Conservation (phyloP, 495 filamentous ascomycete genomes). For the Amniculicola lignicola region DNA sequence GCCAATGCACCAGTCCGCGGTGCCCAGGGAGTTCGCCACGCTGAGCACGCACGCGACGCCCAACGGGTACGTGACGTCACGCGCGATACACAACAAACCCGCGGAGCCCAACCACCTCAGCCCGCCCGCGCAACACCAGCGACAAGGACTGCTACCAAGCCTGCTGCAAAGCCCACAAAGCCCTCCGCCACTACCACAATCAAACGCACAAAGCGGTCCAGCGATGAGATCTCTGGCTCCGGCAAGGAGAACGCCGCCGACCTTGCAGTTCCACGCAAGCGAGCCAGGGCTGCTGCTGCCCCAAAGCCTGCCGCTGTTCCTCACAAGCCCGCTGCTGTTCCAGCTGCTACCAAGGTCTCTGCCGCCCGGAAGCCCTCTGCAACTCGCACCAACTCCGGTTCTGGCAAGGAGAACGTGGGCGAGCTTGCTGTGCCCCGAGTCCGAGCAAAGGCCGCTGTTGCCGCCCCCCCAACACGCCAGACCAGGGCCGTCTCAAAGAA, state of each 20-base stretch:
- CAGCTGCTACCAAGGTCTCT: too few relatives aligned
- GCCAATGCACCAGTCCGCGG: background rate
- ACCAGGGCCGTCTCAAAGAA: slow-evolving; percentile 4
- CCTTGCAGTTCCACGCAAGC: slow-evolving; percentile 57
- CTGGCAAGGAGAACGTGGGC: slow-evolving; percentile 69
- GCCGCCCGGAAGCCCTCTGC: too few relatives aligned
- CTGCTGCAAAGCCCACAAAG: background rate
- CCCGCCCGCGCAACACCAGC: slow-evolving; percentile 24
- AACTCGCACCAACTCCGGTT: too few relatives aligned
- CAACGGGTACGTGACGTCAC: slow-evolving; percentile 33
- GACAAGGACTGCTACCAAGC: slow-evolving; percentile 21
- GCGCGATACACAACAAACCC: slow-evolving; percentile 30
- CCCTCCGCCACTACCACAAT: slow-evolving; percentile 11
- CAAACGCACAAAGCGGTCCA: slow-evolving; percentile 57
- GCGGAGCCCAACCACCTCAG: slow-evolving; percentile 20
- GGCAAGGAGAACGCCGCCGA: slow-evolving; percentile 71
- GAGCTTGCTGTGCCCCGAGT: slow-evolving; percentile 57
- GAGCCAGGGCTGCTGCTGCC: slow-evolving; percentile 42
- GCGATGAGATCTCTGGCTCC: slow-evolving; percentile 58
- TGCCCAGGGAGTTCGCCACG: background rate
- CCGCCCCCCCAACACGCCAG: slow-evolving; percentile 14
- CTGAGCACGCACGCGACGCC: slow-evolving; percentile 31
- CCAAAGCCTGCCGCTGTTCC: slow-evolving; percentile 7
- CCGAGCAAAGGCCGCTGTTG: slow-evolving; percentile 45
- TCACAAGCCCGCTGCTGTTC: too few relatives aligned